Base-by-base conservation (phyloP, 1,139 yeast genomes). In the Geotrichum carabidarum region DNA sequence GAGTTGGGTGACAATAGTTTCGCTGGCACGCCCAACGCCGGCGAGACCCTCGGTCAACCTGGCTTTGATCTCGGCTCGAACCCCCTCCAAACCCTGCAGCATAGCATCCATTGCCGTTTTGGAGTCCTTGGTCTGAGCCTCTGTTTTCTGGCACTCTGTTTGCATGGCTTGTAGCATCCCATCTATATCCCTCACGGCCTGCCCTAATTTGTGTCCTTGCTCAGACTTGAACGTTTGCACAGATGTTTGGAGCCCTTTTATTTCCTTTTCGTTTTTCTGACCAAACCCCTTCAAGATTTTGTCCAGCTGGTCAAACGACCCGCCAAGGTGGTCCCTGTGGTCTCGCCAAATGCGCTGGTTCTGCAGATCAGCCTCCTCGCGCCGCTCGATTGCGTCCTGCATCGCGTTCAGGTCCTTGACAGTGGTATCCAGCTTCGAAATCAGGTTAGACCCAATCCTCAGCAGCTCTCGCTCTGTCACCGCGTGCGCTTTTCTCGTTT, bases 401-500 rank as follows among this genome's bases (percentile, higher is more conserved):
- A 70, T 58, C 14, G 48, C 48, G 38, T 55, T 57, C 37, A 68
- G 58, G 47, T 69, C 71, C 12, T 54, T 46, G 17, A 61, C 57
- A 0, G 72, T 62, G 27, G 61, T 59, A 37, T 68, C 65, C 42
- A 71, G 59, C 8, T 63, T 63, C 14, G 55, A 52, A 22, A 66
- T 61, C 34, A 70, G 59, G 14, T 58, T 63, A 6, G 59, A 59
- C 12, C 71, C 72, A 22, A 69, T 61, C 4, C 56, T 57, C 14
- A 61, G 61, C 14, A 69, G 61, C 43, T 70, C 64, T 8, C 57
- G 56, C 48, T 70, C 73, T 6, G 70, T 66, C 22, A 55, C 58
- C 27, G 67, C 68, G 54, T 70, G 70, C 4, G 71, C 71, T 41
- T 61, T 60, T 5, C 70, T 63, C 30, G 63, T 55, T 12, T 54